Evolutionary conservation across 2,329 filamentous ascomycete genomes (phyloP).

Genomic region (Colletotrichum brevisporum): DNA sequence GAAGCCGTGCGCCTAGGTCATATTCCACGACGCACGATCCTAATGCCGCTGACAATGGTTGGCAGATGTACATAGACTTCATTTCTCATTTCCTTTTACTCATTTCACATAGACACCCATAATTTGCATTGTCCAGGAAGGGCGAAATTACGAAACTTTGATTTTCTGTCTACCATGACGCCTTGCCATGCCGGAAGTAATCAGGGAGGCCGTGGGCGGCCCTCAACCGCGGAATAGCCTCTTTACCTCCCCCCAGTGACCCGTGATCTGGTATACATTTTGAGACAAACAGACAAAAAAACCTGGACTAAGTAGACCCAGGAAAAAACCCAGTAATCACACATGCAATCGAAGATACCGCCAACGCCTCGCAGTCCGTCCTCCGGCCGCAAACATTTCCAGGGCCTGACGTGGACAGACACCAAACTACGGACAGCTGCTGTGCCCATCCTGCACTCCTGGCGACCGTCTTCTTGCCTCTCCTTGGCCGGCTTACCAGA

Average conservation of each 20-base stretch:
- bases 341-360: conserved; percentile 27
- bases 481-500: conserved; percentile 75
- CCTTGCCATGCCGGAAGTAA: conserved; percentile 33
- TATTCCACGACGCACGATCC: not conserved
- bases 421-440: too few relatives aligned
- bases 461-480: not conserved
- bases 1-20: not conserved
- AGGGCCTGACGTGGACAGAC: too few relatives aligned
- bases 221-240: conserved; percentile 5
- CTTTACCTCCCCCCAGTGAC: conserved; percentile 1
- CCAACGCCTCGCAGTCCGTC: conserved; percentile 11
- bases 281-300: conserved; percentile 27
- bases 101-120: not conserved
- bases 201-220: conserved; percentile 22
- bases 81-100: too few relatives aligned
- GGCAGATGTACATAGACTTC: not conserved
- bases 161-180: conserved; percentile 38
- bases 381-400: not conserved
- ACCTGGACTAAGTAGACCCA: conserved; percentile 4
- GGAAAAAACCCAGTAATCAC: conserved; percentile 15
- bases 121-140: not conserved
- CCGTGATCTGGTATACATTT: conserved; percentile 38
- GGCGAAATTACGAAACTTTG: not conserved
- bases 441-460: not conserved
- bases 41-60: too few relatives aligned